Conservation (phyloP, 768 basidiomycete genomes). For the Amanita pseudoporphyria region DNA sequence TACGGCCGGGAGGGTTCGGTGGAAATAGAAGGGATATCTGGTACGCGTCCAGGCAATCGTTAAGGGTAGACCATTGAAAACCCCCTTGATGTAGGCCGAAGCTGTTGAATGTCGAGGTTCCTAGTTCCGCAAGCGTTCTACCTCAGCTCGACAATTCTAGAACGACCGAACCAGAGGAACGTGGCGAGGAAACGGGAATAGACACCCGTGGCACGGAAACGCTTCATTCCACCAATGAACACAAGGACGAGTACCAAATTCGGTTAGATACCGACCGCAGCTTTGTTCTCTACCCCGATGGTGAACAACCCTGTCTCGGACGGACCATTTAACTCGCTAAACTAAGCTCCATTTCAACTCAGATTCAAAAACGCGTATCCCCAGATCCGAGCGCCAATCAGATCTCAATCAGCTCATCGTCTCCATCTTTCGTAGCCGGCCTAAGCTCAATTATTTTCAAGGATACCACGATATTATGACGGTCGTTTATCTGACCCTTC, state of each 20-base stretch:
- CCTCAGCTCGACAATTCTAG: background rate
- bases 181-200: conserved; percentile 6
- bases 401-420: conserved; percentile 68
- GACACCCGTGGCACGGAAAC: conserved; percentile 4
- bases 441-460: conserved; percentile 76
- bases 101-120: conserved; percentile 16
- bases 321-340: background rate
- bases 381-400: conserved; percentile 49
- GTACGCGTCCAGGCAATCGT: conserved; percentile 22
- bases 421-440: conserved; percentile 61
- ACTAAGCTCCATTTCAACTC: background rate
- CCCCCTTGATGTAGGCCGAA: conserved; percentile 15
- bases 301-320: conserved; percentile 31
- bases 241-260: conserved; percentile 83
- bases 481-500: conserved; percentile 70
- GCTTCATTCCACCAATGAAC: conserved; percentile 15
- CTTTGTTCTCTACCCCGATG: conserved; percentile 88
- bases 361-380: conserved; percentile 15
- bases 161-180: conserved; percentile 1
- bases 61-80: background rate
- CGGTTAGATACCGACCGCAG: conserved; percentile 84
- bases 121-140: background rate
- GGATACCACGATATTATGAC: conserved; percentile 92
- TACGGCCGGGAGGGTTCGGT: conserved; percentile 58
- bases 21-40: conserved; percentile 44